phyloP scores from a whole-genome alignment of 768 basidiomycete species.

The Scleroderma citrinum region DNA sequence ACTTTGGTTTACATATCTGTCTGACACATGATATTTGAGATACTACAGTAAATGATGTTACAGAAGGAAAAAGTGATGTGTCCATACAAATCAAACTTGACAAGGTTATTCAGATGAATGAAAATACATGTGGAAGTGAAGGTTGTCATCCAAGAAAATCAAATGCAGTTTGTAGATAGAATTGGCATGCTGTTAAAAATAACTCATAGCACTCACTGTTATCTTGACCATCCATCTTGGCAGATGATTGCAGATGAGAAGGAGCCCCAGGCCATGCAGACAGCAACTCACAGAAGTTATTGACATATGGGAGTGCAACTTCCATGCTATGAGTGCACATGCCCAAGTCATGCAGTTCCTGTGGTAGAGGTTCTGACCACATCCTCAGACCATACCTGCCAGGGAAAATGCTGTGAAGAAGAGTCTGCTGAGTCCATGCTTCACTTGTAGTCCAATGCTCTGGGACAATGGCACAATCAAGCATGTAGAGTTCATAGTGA shows the following conservation, averaged over 20 bases:
- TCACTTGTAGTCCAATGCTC: slow-evolving; percentile 2
- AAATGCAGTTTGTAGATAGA: slow-evolving; percentile 1
- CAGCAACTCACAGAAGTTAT: not conserved
- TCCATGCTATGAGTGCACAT: not conserved
- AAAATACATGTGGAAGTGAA: too few relatives aligned
- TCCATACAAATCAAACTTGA: too few relatives aligned
- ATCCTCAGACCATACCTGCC: slow-evolving; percentile 1
- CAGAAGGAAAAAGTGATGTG: too few relatives aligned
- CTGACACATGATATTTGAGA: too few relatives aligned
- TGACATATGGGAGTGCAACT: not conserved
- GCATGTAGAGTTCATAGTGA: slow-evolving; percentile 1
- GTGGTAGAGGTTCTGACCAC: not conserved
- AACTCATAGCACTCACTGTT: not conserved
- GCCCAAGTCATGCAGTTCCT: not conserved
- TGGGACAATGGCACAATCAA: slow-evolving; percentile 10
- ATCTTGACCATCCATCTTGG: not conserved
- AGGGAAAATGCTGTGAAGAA: slow-evolving; percentile 4
- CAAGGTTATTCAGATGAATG: too few relatives aligned
- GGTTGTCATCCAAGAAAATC: not conserved
- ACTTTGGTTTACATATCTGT: too few relatives aligned
- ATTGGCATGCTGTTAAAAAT: not conserved
- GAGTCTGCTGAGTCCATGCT: not conserved
- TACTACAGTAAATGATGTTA: too few relatives aligned
- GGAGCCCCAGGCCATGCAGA: not conserved
- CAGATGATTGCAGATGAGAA: not conserved